phyloP scores from a whole-genome alignment of 2,329 filamentous ascomycete genomes.

The Pseudogymnoascus sp. region DNA sequence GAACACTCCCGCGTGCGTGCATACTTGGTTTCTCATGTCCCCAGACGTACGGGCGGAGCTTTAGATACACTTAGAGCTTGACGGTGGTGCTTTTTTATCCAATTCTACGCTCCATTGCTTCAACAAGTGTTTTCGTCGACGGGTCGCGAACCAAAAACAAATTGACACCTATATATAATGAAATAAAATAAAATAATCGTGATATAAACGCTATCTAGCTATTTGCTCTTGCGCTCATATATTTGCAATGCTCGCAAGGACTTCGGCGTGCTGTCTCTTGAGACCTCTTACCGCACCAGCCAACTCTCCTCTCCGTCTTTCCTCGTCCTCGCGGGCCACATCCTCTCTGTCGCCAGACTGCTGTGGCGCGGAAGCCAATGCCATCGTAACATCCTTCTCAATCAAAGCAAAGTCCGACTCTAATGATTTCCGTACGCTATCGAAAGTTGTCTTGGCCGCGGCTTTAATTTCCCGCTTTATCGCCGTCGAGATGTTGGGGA shows the following conservation, averaged over 20 bases:
- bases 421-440: not conserved
- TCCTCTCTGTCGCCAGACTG: not conserved
- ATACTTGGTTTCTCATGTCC: no score
- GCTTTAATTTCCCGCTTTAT: slow-evolving; percentile 13
- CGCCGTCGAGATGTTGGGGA: slow-evolving; percentile 15
- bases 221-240: not conserved
- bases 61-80: no score
- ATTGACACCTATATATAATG: no score
- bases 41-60: no score
- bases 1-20: no score
- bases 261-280: slow-evolving; percentile 11
- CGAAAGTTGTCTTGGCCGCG: slow-evolving; percentile 11
- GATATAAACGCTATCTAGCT: not conserved
- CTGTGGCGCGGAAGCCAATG: not conserved
- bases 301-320: slow-evolving; percentile 12
- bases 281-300: slow-evolving; percentile 10
- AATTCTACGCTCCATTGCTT: no score
- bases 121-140: no score
- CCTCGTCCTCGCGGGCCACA: not conserved
- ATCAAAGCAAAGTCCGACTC: slow-evolving; percentile 9
- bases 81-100: no score
- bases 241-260: slow-evolving; percentile 11
- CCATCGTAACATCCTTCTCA: slow-evolving; percentile 12
- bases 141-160: no score
- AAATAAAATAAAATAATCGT: not conserved